phyloP scores from a whole-genome alignment of 2,329 filamentous ascomycete genomes.

The Bipolaris bicolor region DNA sequence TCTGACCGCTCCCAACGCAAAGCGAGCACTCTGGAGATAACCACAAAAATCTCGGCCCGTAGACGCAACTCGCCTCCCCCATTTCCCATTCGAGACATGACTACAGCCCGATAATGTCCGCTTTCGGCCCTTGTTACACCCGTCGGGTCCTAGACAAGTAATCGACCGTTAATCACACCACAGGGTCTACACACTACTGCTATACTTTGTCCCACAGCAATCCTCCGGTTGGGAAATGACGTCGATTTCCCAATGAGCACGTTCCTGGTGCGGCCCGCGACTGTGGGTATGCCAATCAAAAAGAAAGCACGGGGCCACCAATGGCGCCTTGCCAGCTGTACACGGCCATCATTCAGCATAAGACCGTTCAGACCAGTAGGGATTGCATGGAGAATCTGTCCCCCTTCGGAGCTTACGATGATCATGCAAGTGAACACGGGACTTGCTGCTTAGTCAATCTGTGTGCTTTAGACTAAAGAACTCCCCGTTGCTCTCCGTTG shows the following conservation, averaged over 20 bases:
- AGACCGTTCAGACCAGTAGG: slow-evolving; percentile 20
- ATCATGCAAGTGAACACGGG: slow-evolving; percentile 25
- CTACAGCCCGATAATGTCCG: slow-evolving; percentile 8
- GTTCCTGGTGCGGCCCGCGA: slow-evolving; percentile 36
- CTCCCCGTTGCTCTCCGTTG: slow-evolving; percentile 8
- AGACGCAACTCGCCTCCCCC: not conserved
- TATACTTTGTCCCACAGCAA: slow-evolving; percentile 5
- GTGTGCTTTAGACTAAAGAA: slow-evolving; percentile 18
- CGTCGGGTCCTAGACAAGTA: slow-evolving; percentile 19
- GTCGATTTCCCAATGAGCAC: slow-evolving; percentile 31
- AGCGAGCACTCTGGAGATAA: not conserved
- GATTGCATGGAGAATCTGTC: slow-evolving; percentile 15
- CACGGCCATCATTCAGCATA: slow-evolving; percentile 43
- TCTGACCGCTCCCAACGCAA: slow-evolving; percentile 3
- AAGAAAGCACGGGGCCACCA: slow-evolving; percentile 29
- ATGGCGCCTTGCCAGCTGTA: slow-evolving; percentile 47
- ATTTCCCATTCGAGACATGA: slow-evolving; percentile 9
- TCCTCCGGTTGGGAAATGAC: slow-evolving; percentile 22
- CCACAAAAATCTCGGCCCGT: not conserved
- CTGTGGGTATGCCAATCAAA: slow-evolving; percentile 34
- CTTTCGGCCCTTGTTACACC: slow-evolving; percentile 11
- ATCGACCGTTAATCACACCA: slow-evolving; percentile 10
- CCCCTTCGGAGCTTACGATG: slow-evolving; percentile 21
- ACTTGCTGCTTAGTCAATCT: slow-evolving; percentile 20
- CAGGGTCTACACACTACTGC: slow-evolving; percentile 17